Conservation (phyloP, 2,329 filamentous ascomycete species). For the Diaporthe sp. region DNA sequence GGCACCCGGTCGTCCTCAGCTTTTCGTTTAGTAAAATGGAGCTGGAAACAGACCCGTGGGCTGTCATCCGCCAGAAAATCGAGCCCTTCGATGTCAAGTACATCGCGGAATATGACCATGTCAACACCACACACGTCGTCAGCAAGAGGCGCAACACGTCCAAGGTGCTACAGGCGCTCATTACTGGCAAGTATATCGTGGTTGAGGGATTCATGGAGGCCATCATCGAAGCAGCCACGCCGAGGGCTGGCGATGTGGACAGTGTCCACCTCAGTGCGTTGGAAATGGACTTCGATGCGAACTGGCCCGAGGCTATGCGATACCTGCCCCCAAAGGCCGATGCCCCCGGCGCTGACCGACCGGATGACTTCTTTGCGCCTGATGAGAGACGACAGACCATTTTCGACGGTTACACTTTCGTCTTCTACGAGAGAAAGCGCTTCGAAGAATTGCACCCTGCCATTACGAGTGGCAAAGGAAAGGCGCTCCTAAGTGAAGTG, state of each 20-base stretch:
- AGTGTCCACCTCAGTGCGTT: conserved; percentile 68
- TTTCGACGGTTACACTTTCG: conserved; percentile 89
- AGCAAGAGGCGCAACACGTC: conserved; percentile 91
- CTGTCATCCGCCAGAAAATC: conserved; percentile 73
- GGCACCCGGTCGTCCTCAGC: conserved; percentile 85
- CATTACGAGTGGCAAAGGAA: conserved; percentile 85
- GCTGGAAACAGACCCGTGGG: conserved; percentile 75
- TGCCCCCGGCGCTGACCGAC: conserved; percentile 77
- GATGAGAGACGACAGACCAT: conserved; percentile 75
- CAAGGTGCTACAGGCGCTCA: conserved; percentile 87
- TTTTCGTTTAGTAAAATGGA: conserved; percentile 84
- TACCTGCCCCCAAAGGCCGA: conserved; percentile 82
- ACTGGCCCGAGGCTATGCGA: conserved; percentile 82
- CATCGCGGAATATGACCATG: conserved; percentile 77
- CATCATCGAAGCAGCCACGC: conserved; percentile 72
- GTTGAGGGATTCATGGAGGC: conserved; percentile 80
- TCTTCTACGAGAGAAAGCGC: conserved; percentile 85
- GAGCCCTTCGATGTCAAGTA: conserved; percentile 93
- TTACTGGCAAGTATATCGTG: conserved; percentile 85
- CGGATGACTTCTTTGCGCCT: conserved; percentile 79
- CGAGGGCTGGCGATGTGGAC: conserved; percentile 59
- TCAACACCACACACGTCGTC: conserved; percentile 87
- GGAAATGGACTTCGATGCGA: conserved; percentile 82
- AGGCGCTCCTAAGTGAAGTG: conserved; percentile 78
- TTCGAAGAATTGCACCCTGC: conserved; percentile 81